Conservation (phyloP, 306 rosid species). For the Vigna hirtella region DNA sequence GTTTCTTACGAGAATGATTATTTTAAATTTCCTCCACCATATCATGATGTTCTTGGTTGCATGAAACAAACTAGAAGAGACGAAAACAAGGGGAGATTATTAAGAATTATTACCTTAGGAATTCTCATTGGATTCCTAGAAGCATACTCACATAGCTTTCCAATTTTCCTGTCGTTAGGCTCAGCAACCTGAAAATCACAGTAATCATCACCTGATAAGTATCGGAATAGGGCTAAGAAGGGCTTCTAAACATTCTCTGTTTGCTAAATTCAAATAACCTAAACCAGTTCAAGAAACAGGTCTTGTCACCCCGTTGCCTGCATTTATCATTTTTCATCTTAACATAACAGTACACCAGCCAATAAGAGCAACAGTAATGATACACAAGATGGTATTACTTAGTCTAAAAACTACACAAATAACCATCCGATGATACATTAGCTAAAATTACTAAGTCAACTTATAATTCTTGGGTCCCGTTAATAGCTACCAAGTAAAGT, state of each 20-base stretch:
- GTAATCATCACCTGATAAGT: slow-evolving; percentile 23
- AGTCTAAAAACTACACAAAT: slow-evolving; percentile 30
- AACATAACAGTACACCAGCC: slow-evolving; percentile 5
- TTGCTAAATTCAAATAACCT: slow-evolving; percentile 24
- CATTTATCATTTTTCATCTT: slow-evolving; percentile 15
- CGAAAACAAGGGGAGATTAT: slow-evolving; percentile 17
- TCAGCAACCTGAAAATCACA: slow-evolving; percentile 53
- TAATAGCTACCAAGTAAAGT: slow-evolving; percentile 33
- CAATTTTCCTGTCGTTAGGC: slow-evolving; percentile 59
- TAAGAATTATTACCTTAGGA: slow-evolving; percentile 52
- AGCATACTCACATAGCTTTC: slow-evolving; percentile 61
- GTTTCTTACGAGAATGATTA: slow-evolving; percentile 30
- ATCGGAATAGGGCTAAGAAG: background rate
- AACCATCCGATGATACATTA: slow-evolving; percentile 19
- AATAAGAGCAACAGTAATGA: slow-evolving; percentile 24
- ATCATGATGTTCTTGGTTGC: slow-evolving; percentile 34
- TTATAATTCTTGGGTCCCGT: background rate
- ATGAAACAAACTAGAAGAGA: slow-evolving; percentile 29
- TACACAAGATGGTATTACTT: slow-evolving; percentile 26
- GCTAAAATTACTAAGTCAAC: slow-evolving; percentile 7
- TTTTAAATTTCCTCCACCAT: slow-evolving; percentile 29
- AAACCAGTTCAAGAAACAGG: slow-evolving; percentile 17
- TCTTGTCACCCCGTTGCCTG: background rate
- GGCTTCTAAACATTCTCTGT: slow-evolving; percentile 29
- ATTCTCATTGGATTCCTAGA: slow-evolving; percentile 57